Percentiles rank a stretch among this genome's conserved stretches.
phyloP scores from a whole-genome alignment of 148 eudicot species.

The Silene conica region DNA sequence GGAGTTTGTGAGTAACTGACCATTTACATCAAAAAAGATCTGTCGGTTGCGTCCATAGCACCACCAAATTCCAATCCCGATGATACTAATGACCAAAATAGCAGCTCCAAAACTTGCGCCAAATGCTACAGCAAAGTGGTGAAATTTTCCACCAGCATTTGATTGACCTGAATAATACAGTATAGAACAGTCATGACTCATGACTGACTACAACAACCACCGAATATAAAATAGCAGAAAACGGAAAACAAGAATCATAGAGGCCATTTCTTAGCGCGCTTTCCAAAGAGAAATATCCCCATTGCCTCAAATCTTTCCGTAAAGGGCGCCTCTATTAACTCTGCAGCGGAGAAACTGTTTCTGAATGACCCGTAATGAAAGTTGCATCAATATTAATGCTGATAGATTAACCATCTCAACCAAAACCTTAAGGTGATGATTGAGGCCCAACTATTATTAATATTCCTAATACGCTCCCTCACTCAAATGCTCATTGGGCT shows the following conservation, averaged over 20 bases:
- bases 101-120: constrained; percentile 64
- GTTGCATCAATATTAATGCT: too few species aligned
- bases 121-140: constrained; percentile 52
- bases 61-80: constrained; percentile 68
- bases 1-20: constrained; percentile 39
- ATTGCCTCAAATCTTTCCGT: too few species aligned
- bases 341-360: too few species aligned
- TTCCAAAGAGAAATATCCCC: too few species aligned
- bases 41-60: constrained; percentile 67
- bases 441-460: too few species aligned
- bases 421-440: too few species aligned
- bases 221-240: not conserved
- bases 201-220: too few species aligned
- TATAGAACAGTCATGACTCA: not conserved
- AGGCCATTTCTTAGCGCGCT: not conserved
- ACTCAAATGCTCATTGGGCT: too few species aligned
- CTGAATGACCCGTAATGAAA: too few species aligned
- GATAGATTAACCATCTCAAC: too few species aligned
- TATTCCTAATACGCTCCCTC: too few species aligned
- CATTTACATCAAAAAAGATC: constrained; percentile 78
- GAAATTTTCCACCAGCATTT: constrained; percentile 41
- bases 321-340: too few species aligned
- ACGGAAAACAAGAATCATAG: not conserved
- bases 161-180: constrained; percentile 41
- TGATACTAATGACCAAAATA: constrained; percentile 27